Evolutionary conservation across 768 basidiomycete genomes (phyloP).

Genomic region (Lactarius evosmus): DNA sequence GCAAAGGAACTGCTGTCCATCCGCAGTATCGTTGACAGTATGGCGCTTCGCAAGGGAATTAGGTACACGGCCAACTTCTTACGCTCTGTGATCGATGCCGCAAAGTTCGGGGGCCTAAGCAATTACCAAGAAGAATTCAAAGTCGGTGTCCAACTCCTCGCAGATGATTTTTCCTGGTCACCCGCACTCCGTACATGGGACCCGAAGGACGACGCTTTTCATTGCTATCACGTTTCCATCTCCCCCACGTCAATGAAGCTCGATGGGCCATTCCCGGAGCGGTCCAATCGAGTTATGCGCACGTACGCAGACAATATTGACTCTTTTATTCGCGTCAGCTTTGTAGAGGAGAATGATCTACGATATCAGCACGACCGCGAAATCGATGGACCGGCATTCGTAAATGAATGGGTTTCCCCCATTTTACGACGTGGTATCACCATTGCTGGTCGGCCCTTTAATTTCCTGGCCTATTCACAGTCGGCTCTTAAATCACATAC

Average conservation of each 20-base stretch:
- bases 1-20: slow-evolving; percentile 48
- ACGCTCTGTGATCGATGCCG: slow-evolving; percentile 36
- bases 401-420: slow-evolving; percentile 46
- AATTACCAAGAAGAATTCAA: slow-evolving; percentile 10
- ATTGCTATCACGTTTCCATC: slow-evolving; percentile 46
- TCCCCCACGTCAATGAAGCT: slow-evolving; percentile 54
- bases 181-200: not conserved
- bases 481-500: slow-evolving; percentile 61
- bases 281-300: slow-evolving; percentile 61
- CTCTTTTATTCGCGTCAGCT: slow-evolving; percentile 60
- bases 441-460: slow-evolving; percentile 53
- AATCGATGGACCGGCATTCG: slow-evolving; percentile 49
- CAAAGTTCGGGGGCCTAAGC: slow-evolving; percentile 22
- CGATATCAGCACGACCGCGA: slow-evolving; percentile 56
- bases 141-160: slow-evolving; percentile 33
- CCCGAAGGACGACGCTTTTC: slow-evolving; percentile 35
- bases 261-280: slow-evolving; percentile 55
- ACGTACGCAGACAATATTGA: slow-evolving; percentile 46
- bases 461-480: slow-evolving; percentile 70
- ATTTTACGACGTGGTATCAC: slow-evolving; percentile 45
- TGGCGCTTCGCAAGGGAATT: slow-evolving; percentile 36
- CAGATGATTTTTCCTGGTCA: slow-evolving; percentile 24
- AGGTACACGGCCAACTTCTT: slow-evolving; percentile 42
- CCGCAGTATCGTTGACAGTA: slow-evolving; percentile 35
- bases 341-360: slow-evolving; percentile 55